Conservation (phyloP, 306 rosid species). For the Castanopsis chinensis region DNA sequence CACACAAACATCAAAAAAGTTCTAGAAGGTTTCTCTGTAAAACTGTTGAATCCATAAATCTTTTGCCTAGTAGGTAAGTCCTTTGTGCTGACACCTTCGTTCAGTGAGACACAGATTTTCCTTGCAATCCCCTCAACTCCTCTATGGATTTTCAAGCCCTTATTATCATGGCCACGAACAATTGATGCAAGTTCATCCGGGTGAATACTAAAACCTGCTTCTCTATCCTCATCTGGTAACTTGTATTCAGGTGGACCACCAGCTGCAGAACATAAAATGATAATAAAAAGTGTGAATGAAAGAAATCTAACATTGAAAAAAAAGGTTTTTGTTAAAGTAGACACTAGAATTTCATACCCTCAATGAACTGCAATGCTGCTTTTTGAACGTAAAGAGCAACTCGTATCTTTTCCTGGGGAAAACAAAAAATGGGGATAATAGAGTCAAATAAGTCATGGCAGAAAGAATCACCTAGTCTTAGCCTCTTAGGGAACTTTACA, state of each 20-base stretch:
- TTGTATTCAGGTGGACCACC: constrained; percentile 49
- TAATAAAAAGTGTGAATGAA: constrained; percentile 16
- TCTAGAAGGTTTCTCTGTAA: constrained; percentile 68
- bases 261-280: constrained; percentile 54
- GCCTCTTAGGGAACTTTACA: not conserved
- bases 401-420: constrained; percentile 77
- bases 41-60: constrained; percentile 74
- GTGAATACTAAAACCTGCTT: constrained; percentile 73
- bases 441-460: constrained; percentile 9
- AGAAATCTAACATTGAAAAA: constrained; percentile 9
- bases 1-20: constrained; percentile 69
- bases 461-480: not conserved
- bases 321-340: constrained; percentile 1
- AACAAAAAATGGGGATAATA: constrained; percentile 23
- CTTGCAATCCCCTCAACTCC: constrained; percentile 58
- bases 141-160: constrained; percentile 44
- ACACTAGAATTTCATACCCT: constrained; percentile 55
- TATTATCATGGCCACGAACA: constrained; percentile 56
- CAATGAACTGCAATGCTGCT: constrained; percentile 88
- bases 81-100: constrained; percentile 55
- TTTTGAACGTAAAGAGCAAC: constrained; percentile 81
- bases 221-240: constrained; percentile 62
- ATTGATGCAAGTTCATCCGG: constrained; percentile 86
- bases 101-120: constrained; percentile 47
- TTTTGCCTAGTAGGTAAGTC: constrained; percentile 58